These are phyloP conservation scores for Exidia glandulosa DNA, from an alignment of 768 basidiomycete species.

Conservation along the genomic window DNA sequence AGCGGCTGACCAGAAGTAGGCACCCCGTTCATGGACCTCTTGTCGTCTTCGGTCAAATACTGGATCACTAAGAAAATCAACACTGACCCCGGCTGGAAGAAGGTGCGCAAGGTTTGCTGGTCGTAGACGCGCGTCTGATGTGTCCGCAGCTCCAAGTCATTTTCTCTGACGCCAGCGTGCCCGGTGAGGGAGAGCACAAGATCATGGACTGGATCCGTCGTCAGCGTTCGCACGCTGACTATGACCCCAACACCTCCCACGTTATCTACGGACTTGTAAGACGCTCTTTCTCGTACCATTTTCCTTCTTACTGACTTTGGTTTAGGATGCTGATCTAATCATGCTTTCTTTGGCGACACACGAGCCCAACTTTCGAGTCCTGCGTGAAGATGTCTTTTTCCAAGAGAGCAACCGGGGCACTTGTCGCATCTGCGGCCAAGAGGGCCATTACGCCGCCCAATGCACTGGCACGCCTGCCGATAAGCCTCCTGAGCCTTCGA, in stretches of 20 bases:
- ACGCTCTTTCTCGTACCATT: neutral
- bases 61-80: slow-evolving; percentile 97
- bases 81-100: slow-evolving; percentile 90
- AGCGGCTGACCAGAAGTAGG: slow-evolving; percentile 15
- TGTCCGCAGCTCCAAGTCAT: slow-evolving; percentile 73
- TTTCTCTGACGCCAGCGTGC: slow-evolving; percentile 93
- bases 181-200: slow-evolving; percentile 99
- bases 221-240: slow-evolving; percentile 74
- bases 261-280: slow-evolving; percentile 94
- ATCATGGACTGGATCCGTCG: slow-evolving; percentile 98
- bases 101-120: slow-evolving; percentile 36
- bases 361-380: slow-evolving; percentile 94
- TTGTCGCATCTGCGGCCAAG: slow-evolving; percentile 89
- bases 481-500: slow-evolving; percentile 38
- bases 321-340: slow-evolving; percentile 94
- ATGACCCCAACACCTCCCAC: slow-evolving; percentile 91
- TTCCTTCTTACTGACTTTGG: neutral
- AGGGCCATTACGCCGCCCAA: slow-evolving; percentile 90
- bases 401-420: slow-evolving; percentile 64
- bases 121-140: neutral
- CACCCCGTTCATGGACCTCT: slow-evolving; percentile 94
- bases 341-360: slow-evolving; percentile 98
- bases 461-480: slow-evolving; percentile 76
- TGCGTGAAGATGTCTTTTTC: slow-evolving; percentile 95
- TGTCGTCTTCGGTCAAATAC: slow-evolving; percentile 81